These are phyloP conservation scores for Arachnomyces sp. DNA, from an alignment of 2,329 filamentous ascomycete genomes.

Conservation along the genomic window DNA sequence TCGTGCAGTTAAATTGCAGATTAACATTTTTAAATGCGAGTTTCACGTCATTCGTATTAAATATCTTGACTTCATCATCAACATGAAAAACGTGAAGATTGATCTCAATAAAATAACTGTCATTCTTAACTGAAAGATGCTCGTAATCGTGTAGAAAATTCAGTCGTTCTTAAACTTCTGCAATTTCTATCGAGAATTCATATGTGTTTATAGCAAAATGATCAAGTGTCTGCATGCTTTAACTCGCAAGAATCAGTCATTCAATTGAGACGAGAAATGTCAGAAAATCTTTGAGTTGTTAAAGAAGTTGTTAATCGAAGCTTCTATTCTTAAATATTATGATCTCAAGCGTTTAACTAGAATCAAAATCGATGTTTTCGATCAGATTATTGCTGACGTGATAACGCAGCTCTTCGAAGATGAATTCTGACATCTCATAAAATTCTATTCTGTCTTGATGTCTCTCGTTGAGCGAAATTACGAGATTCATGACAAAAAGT, in stretches of 20 bases:
- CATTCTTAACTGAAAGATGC: too few species aligned
- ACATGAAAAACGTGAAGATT: too few species aligned
- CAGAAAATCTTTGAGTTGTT: slow-evolving; percentile 6
- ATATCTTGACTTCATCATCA: too few species aligned
- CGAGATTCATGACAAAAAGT: slow-evolving; percentile 24
- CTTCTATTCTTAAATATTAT: slow-evolving; percentile 15
- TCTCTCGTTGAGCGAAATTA: slow-evolving; percentile 16
- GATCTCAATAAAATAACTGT: too few species aligned
- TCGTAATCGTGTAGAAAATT: too few species aligned
- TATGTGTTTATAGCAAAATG: slow-evolving; percentile 12
- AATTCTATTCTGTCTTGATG: background rate
- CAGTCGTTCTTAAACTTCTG: too few species aligned
- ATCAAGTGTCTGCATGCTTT: too few species aligned
- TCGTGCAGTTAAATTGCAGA: too few species aligned
- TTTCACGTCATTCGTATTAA: too few species aligned
- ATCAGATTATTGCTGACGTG: slow-evolving; percentile 9
- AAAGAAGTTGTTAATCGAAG: slow-evolving; percentile 13
- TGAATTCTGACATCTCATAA: slow-evolving; percentile 18
- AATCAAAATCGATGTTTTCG: slow-evolving; percentile 19
- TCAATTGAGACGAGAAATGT: slow-evolving; percentile 7
- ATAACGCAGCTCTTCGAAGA: slow-evolving; percentile 13
- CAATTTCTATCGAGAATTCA: too few species aligned
- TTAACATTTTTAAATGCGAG: too few species aligned
- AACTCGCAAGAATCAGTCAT: too few species aligned
- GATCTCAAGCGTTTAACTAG: slow-evolving; percentile 8